These are phyloP conservation scores for Penicillium italicum DNA, from an alignment of 2,329 filamentous ascomycete species.

Conservation along the genomic window DNA sequence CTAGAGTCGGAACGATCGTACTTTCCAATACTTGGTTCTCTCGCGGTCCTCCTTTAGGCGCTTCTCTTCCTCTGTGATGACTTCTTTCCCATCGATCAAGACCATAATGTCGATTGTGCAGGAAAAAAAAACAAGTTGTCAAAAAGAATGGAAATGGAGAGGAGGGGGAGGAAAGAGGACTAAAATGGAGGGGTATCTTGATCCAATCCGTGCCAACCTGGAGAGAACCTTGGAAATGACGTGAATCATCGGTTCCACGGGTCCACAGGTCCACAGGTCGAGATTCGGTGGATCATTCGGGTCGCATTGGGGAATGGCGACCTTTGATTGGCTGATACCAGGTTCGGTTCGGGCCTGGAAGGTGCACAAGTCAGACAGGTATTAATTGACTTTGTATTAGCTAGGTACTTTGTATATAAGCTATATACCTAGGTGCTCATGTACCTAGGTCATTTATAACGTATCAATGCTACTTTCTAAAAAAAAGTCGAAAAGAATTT, in stretches of 20 bases:
- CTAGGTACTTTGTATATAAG: no score
- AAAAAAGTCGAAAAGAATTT: no score
- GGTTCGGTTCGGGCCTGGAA: constrained; percentile 4
- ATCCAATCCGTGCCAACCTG: constrained; percentile 1
- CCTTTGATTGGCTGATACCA: background rate
- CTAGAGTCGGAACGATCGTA: constrained; percentile 35
- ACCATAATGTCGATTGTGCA: constrained; percentile 62
- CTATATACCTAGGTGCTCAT: no score
- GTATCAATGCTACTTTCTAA: background rate
- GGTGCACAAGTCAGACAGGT: background rate
- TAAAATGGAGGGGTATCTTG: constrained; percentile 1
- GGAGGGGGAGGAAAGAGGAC: background rate
- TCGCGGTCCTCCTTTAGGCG: constrained; percentile 82
- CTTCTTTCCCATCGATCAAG: constrained; percentile 81
- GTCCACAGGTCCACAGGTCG: background rate
- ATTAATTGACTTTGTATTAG: background rate
- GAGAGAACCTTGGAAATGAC: background rate
- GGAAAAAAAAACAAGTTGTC: no score
- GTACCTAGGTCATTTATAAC: background rate
- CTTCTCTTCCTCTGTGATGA: constrained; percentile 84
- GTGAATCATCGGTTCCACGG: background rate
- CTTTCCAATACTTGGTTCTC: constrained; percentile 91
- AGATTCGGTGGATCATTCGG: background rate
- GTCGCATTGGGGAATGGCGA: background rate
- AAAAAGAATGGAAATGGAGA: background rate